Base-by-base conservation (phyloP, 169 alveolate species). In the Cyclospora cayetanensis region DNA sequence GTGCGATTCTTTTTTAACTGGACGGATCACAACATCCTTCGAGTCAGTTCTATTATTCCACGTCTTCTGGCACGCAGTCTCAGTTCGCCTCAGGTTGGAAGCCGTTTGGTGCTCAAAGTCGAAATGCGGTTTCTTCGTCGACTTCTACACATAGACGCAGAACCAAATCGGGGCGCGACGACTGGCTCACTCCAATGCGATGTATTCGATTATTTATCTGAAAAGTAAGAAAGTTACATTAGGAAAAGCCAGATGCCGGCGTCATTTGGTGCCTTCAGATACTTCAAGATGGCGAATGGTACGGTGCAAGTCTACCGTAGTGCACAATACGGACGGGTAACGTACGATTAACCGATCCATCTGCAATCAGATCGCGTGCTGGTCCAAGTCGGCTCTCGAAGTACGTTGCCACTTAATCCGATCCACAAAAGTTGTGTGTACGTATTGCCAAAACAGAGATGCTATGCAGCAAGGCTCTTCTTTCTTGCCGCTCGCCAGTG, bases 401-500 rank as follows among this genome's bases (percentile, higher is more conserved):
- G 89, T 79, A 79, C 1, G 89, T 46, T 46, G 27, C 12, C 9
- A 79, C n/a, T 79, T 18, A 34, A 50, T 79, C 53, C 37, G 88
- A 42, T 31, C 50, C 53, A 43, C 53, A 29, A 22, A 68, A 79
- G 74, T 52, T 31, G 53, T 52, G 72, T n/a, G 46, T 79, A 50
- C 37, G 35, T 52, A 79, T 60, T 68, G 55, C 31, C 52, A 20
- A 29, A 27, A 50, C 68, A 89, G 93, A 70, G 65, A 60, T 89
- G 41, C 82, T 89, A 29, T 89, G 93, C 93, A 89, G 93, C 93
- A 89, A 89, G 42, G 93, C 90, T 66, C 93, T 89, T 60, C 90
- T 89, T 15, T 89, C 93, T 9, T 89, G 93, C n/a, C 93, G 93
- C n/a, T 89, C 93, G 4, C 93, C 93, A 11, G 93, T 89, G 50